phyloP scores from a whole-genome alignment of 1,139 yeast species.

The Candida glucosophila region DNA sequence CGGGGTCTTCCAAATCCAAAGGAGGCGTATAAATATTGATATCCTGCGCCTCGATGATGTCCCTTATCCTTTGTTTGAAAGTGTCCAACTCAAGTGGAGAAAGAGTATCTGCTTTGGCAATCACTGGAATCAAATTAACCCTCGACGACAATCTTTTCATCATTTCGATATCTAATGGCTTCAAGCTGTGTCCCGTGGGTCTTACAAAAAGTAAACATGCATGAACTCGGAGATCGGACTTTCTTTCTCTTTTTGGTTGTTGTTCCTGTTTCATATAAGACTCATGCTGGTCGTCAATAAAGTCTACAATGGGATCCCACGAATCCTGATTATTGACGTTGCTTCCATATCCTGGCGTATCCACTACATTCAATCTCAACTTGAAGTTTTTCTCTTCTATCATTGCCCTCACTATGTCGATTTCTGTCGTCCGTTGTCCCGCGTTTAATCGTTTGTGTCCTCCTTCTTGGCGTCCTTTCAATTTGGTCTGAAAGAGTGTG shows the following conservation, averaged over 20 bases:
- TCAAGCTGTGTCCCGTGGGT: slow-evolving; percentile 92
- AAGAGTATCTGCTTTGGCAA: slow-evolving; percentile 91
- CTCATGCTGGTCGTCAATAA: slow-evolving; percentile 95
- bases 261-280: slow-evolving; percentile 92
- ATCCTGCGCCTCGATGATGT: slow-evolving; percentile 85
- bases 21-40: slow-evolving; percentile 90
- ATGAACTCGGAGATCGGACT: slow-evolving; percentile 85
- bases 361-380: slow-evolving; percentile 79
- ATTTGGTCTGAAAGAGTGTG: slow-evolving; percentile 73
- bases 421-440: slow-evolving; percentile 81
- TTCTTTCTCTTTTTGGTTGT: slow-evolving; percentile 69
- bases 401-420: slow-evolving; percentile 82
- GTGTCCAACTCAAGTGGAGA: slow-evolving; percentile 72
- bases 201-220: slow-evolving; percentile 92
- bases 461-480: slow-evolving; percentile 59
- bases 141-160: slow-evolving; percentile 83
- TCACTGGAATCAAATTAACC: slow-evolving; percentile 89
- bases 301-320: slow-evolving; percentile 91
- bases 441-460: slow-evolving; percentile 53
- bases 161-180: slow-evolving; percentile 90
- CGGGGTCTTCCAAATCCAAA: slow-evolving; percentile 61
- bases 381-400: slow-evolving; percentile 88
- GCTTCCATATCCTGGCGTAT: slow-evolving; percentile 98
- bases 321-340: slow-evolving; percentile 87
- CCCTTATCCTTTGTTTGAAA: slow-evolving; percentile 83